Evolutionary conservation across 75 land plant genomes (phyloP).

Genomic region (Selaginella tamariscina): DNA sequence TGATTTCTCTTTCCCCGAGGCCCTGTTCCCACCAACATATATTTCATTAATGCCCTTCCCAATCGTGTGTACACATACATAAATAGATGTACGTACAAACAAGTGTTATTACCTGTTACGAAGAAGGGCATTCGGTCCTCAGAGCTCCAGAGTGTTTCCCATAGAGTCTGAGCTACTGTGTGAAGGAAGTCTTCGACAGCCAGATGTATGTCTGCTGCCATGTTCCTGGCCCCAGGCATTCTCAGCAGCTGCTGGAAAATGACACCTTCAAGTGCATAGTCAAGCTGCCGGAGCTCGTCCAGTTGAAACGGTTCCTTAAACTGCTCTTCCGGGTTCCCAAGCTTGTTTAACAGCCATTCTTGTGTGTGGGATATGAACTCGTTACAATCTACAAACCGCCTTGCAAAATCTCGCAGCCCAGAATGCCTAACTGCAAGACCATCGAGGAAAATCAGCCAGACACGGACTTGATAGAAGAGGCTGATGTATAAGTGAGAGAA

Average conservation of each 20-base stretch:
- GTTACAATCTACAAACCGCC: slow-evolving; percentile 34
- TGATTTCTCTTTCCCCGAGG: slow-evolving; percentile 30
- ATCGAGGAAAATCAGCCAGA: too few relatives aligned
- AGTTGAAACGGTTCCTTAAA: slow-evolving; percentile 47
- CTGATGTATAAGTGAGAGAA: not conserved
- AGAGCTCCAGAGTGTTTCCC: slow-evolving; percentile 65
- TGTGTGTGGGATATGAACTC: slow-evolving; percentile 23
- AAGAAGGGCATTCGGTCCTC: slow-evolving; percentile 66
- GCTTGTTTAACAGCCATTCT: slow-evolving; percentile 21
- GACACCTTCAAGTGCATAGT: slow-evolving; percentile 68
- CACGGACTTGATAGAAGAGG: not conserved
- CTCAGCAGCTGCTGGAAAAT: slow-evolving; percentile 56
- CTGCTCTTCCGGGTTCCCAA: slow-evolving; percentile 17
- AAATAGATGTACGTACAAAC: slow-evolving; percentile 15
- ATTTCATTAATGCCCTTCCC: not conserved
- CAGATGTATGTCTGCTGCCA: slow-evolving; percentile 42
- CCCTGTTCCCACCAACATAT: slow-evolving; percentile 32
- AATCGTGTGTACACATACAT: not conserved
- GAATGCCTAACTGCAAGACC: not conserved
- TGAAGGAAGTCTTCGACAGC: slow-evolving; percentile 75
- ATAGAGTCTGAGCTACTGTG: slow-evolving; percentile 39
- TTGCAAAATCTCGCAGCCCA: slow-evolving; percentile 37
- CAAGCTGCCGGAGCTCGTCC: slow-evolving; percentile 53
- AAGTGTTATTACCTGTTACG: slow-evolving; percentile 47
- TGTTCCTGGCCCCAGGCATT: slow-evolving; percentile 48